Evolutionary conservation across 768 basidiomycete species (phyloP), one percentile per base, ranked within the genome.

Genomic region (Sutorius australiensis): DNA sequence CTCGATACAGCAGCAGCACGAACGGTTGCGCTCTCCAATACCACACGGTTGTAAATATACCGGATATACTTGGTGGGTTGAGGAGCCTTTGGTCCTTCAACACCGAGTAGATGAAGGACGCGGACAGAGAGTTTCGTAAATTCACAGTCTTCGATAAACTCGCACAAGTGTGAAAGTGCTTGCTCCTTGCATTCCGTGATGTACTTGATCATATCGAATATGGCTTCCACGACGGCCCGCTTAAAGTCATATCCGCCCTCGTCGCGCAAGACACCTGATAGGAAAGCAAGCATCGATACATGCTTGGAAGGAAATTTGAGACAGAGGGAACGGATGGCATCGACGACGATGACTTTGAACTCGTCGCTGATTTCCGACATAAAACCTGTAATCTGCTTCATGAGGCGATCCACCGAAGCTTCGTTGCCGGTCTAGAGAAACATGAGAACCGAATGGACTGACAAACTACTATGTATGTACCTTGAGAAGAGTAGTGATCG

Each of bases 241-340:
- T 99, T 99, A 80, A 98, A 99, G 67, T 99, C 97, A 72, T 98
- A 98, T 6, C 97, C 97, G 51, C 97, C 97, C 72, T 99, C 97
- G 64, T 99, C 97, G 42, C 97, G 86, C 43, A 99, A 81, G 27
- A 98, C 92, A 49, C 95, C 93, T 41, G 93, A 94, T 31, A 99
- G 80, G 84, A 99, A 99, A 5, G 87, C 83, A 52, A 99, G 87
- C 95, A 99, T 98, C 37, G 93, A 89, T 2, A 83, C 88, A 65
- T 99, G 94, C 75, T 99, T 99, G 31, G 87, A 75, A 3, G 97
- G 97, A 80, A 99, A 99, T 72, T 99, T 99, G 75, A 99, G 86
- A 73, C 95, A 98, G 30, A 99, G 84, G 9, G 95, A 93, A 46
- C 97, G 91, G 68, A 99, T 94, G 53, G 97, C 97, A 56, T 98